Evolutionary conservation across 352 stramenopile genomes (phyloP), one percentile per base, ranked within the genome.

Genomic region (Pythium rhizo-oryzae): DNA sequence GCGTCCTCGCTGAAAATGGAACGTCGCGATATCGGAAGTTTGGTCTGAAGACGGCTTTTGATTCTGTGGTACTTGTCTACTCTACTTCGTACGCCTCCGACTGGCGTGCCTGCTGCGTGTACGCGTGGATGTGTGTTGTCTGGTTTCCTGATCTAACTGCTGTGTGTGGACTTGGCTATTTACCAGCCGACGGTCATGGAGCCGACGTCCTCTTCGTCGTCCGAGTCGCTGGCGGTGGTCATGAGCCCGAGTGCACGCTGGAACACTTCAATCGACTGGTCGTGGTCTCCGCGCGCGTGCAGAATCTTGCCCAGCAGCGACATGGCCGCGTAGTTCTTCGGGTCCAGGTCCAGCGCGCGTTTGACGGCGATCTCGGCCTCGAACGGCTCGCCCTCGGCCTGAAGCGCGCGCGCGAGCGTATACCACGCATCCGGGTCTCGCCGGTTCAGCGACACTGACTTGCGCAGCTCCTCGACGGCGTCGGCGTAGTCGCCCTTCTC

Each of bases 291-390:
- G 59, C 85, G 85, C 3, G 87, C 77, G 62, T 96, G 84, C 50
- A 96, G 67, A 43, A 96, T 93, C 76, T 94, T 96, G 54, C 87
- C 87, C 23, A 94, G 70, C 54, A 94, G 77, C 41, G 87, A 91
- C 59, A 93, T 68, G 18, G 78, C 80, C 43, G 80, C 70, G 63
- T 93, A 92, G 65, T 83, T 93, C 37, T 84, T 79, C 4, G 70
- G 66, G 7, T 62, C 78, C 13, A 92, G 66, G 12, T 81, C 74
- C 25, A 93, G 69, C 8, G 82, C 81, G 4, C 82, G 79, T 13
- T 78, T 79, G 23, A 90, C 75, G 9, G 83, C 83, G 18, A 83
- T 80, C 67, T 96, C 87, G 4, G 87, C 87, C 47, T 93, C 87
- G 54, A 82, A 80, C 33, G 79, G 70, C 62, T 93, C 79, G 23